phyloP scores from a whole-genome alignment of 2,329 filamentous ascomycete species.

The Torrubiellomyces zombiae region DNA sequence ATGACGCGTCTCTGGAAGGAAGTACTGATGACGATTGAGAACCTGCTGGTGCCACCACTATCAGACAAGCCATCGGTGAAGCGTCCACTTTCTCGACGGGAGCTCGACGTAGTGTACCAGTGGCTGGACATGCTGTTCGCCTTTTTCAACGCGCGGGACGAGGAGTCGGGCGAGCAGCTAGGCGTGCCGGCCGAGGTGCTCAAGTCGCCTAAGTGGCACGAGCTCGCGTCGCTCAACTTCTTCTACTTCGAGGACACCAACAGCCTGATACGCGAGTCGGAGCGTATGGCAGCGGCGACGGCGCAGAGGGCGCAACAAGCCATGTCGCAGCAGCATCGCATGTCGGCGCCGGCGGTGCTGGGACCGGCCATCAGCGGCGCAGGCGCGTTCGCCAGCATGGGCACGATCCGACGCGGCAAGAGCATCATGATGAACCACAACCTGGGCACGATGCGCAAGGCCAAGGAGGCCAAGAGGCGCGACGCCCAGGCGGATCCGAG shows the following conservation, averaged over 20 bases:
- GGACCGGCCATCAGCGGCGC: slow-evolving; percentile 18
- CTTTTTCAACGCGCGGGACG: slow-evolving; percentile 90
- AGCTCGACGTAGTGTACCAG: slow-evolving; percentile 86
- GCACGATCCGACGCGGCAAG: slow-evolving; percentile 49
- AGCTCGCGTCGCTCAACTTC: slow-evolving; percentile 90
- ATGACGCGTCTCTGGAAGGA: slow-evolving; percentile 99
- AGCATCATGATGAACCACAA: slow-evolving; percentile 91
- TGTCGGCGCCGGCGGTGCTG: slow-evolving; percentile 46
- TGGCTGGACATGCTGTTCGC: slow-evolving; percentile 84
- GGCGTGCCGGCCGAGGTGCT: slow-evolving; percentile 83
- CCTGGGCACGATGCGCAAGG: slow-evolving; percentile 86
- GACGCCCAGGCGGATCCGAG: slow-evolving; percentile 92
- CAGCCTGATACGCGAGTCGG: slow-evolving; percentile 83
- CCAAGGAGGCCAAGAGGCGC: slow-evolving; percentile 88
- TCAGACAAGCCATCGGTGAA: slow-evolving; percentile 89
- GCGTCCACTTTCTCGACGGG: slow-evolving; percentile 65
- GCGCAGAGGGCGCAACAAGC: slow-evolving; percentile 60
- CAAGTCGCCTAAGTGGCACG: slow-evolving; percentile 96
- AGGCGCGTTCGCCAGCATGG: slow-evolving; percentile 45
- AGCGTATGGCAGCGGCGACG: slow-evolving; percentile 83
- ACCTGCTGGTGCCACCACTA: slow-evolving; percentile 75
- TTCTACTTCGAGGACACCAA: slow-evolving; percentile 94
- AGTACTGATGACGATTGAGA: slow-evolving; percentile 80
- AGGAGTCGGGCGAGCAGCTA: slow-evolving; percentile 61
- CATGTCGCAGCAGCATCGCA: slow-evolving; percentile 42